Conservation (phyloP, 345 rosid genomes). For the Jatropha curcas region DNA sequence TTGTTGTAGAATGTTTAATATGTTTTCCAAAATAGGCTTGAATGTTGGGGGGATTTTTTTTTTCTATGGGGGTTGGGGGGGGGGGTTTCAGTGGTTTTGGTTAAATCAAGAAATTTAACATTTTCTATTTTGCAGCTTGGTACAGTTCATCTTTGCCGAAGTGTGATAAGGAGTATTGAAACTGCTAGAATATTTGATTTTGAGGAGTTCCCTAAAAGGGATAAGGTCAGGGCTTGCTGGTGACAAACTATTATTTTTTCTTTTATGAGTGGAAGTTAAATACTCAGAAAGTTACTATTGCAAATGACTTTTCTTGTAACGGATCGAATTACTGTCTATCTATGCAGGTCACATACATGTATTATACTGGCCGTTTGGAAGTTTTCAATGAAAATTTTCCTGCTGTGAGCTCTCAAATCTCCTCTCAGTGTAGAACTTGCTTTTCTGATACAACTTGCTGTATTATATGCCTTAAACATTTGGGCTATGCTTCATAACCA, state of each 20-base stretch:
- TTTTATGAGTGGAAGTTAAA: neutral
- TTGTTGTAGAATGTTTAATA: no score
- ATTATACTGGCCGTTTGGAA: slow-evolving; percentile 97
- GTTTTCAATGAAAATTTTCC: slow-evolving; percentile 95
- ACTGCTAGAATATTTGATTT: slow-evolving; percentile 94
- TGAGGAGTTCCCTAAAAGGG: slow-evolving; percentile 93
- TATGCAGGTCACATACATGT: slow-evolving; percentile 93
- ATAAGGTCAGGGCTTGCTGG: slow-evolving; percentile 51
- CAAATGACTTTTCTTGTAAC: no score
- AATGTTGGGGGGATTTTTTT: no score
- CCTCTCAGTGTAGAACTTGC: slow-evolving; percentile 6
- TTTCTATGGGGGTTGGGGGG: no score
- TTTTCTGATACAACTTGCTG: neutral
- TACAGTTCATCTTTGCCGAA: slow-evolving; percentile 93
- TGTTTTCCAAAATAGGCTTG: no score
- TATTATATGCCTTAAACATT: neutral
- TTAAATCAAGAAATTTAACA: neutral
- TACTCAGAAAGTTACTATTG: neutral
- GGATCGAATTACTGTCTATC: slow-evolving; percentile 16
- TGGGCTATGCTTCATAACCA: neutral
- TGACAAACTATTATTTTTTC: neutral
- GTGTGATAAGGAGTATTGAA: slow-evolving; percentile 97
- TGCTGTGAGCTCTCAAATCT: slow-evolving; percentile 57
- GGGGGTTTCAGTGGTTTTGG: no score
- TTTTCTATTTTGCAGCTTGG: slow-evolving; percentile 70